These are phyloP conservation scores for Cutaneotrichosporon sp. DNA, from an alignment of 1,284 basidiomycete species.

Conservation along the genomic window DNA sequence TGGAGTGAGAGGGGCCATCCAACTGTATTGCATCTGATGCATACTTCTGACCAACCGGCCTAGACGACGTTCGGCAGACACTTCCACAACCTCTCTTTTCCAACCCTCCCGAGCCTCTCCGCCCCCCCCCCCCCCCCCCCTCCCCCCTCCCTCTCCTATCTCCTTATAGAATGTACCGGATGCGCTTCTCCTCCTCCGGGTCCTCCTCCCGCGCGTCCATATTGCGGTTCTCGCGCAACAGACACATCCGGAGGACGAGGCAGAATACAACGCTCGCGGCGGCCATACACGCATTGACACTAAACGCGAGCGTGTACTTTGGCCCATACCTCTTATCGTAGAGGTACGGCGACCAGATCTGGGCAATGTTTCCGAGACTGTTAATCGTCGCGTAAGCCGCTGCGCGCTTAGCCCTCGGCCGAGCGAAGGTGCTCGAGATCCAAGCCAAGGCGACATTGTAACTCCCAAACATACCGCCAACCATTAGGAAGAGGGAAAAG, in stretches of 20 bases:
- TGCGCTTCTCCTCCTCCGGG: conserved; percentile 4
- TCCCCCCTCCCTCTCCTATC: neutral
- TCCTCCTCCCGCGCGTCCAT: conserved; percentile 12
- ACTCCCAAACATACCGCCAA: conserved; percentile 34
- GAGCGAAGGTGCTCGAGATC: conserved; percentile 40
- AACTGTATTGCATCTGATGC: no score
- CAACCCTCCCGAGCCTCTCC: no score
- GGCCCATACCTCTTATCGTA: conserved; percentile 35
- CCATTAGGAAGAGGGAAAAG: conserved; percentile 43
- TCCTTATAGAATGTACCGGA: conserved; percentile 7
- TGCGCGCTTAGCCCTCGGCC: conserved; percentile 36
- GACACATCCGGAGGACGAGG: conserved; percentile 35
- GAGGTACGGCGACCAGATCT: conserved; percentile 43
- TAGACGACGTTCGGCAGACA: no score
- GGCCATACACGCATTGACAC: conserved; percentile 35
- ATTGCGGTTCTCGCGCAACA: conserved; percentile 10
- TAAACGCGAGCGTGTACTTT: conserved; percentile 36
- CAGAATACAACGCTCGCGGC: conserved; percentile 26
- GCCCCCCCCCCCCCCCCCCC: neutral
- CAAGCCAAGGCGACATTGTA: conserved; percentile 42
- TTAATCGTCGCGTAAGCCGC: conserved; percentile 37
- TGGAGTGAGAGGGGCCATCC: no score
- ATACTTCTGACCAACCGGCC: neutral
- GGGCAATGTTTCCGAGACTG: conserved; percentile 34
- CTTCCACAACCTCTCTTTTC: no score